Evolutionary conservation across 2,329 filamentous ascomycete species (phyloP).

Genomic region (Coniochaeta sp.): DNA sequence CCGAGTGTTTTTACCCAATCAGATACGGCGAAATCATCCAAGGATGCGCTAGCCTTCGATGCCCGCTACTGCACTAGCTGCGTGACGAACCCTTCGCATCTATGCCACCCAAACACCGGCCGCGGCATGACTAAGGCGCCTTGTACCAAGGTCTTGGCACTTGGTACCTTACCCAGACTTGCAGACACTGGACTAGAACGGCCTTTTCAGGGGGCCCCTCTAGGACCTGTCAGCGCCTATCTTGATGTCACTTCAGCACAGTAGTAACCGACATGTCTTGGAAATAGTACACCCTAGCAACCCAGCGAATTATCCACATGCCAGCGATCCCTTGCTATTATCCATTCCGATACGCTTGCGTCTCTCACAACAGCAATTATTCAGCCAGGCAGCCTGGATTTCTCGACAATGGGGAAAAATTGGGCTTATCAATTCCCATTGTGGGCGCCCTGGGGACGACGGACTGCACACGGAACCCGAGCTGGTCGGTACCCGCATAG

Average conservation of each 20-base stretch:
- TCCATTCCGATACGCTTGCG: neutral
- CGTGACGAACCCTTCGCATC: neutral
- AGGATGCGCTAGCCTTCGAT: neutral
- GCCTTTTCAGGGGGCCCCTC: no score
- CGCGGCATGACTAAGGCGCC: neutral
- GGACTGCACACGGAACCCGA: conserved; percentile 1
- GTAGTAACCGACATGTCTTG: neutral
- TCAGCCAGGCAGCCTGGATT: neutral
- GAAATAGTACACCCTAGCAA: neutral
- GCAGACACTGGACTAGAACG: no score
- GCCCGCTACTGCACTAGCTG: neutral
- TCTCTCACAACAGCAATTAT: neutral
- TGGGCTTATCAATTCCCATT: neutral
- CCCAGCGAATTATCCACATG: neutral
- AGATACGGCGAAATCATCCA: neutral
- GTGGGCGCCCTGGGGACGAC: neutral
- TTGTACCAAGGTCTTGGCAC: no score
- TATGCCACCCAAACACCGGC: neutral
- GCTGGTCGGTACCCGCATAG: neutral
- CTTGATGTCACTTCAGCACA: no score
- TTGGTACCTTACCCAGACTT: no score
- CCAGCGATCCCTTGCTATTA: neutral
- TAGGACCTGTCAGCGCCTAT: no score
- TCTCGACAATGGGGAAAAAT: neutral
- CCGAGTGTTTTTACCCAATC: neutral